phyloP scores from a whole-genome alignment of 306 rosid genomes.

The Lablab purpureus region DNA sequence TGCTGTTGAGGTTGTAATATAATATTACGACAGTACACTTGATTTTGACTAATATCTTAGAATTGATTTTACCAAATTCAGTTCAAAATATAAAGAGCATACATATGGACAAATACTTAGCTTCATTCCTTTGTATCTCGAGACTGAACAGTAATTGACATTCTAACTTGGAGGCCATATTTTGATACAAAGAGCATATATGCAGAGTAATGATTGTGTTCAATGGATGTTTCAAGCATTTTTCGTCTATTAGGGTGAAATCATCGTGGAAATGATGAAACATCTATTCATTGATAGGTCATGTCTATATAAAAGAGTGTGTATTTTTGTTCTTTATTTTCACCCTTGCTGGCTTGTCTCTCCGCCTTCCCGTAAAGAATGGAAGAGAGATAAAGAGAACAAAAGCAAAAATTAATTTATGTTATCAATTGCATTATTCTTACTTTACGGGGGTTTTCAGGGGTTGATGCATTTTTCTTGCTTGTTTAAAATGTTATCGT shows the following conservation, averaged over 20 bases:
- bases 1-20: slow-evolving; percentile 4
- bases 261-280: slow-evolving; percentile 17
- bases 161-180: slow-evolving; percentile 4
- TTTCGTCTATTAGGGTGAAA: neutral
- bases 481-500: slow-evolving; percentile 3
- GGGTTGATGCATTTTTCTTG: neutral
- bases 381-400: neutral
- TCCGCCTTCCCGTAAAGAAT: neutral
- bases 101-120: neutral
- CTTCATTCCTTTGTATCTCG: slow-evolving; percentile 4
- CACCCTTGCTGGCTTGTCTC: neutral
- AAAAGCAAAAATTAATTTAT: neutral
- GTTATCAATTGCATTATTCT: neutral
- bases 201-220: too few relatives aligned
- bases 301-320: neutral
- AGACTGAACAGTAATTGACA: slow-evolving; percentile 9
- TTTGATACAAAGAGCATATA: too few relatives aligned
- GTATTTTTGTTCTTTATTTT: neutral
- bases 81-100: slow-evolving; percentile 9
- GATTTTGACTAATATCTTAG: slow-evolving; percentile 22
- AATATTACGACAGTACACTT: slow-evolving; percentile 20
- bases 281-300: slow-evolving; percentile 7
- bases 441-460: neutral
- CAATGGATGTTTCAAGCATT: too few relatives aligned
- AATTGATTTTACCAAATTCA: slow-evolving; percentile 12